Base-by-base conservation (phyloP, 192 early-diverging fungal species). In the Dimargaris xerosporica region DNA sequence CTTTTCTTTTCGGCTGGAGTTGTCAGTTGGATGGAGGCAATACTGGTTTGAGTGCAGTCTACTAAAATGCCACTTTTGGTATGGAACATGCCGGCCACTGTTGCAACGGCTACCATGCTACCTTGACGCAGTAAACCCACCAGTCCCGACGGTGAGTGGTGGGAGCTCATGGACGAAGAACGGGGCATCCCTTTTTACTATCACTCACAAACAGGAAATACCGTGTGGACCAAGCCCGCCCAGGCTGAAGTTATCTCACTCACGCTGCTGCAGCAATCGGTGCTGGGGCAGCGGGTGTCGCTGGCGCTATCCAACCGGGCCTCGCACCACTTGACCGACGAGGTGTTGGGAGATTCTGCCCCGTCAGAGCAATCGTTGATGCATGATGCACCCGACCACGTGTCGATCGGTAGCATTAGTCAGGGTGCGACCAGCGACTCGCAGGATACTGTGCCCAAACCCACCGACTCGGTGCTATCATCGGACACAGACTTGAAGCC, bases 101-200 rank as follows among this genome's bases (percentile, higher is more conserved):
- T 29, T 52, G 45, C 46, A 23, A 46, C 50, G 31, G 28, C 23
- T 53, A 51, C 42, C 12, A 39, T 54, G 51, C 46, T 66, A 59
- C 29, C 62, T 41, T 61, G 11, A 42, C 69, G 61, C 73, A 91
- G 88, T 29, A 78, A 82, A 47, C 80, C 81, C 26, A 81, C 71
- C 64, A 80, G 88, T 69, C 84, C 80, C 25, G 77, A 78, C 50
- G 82, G 82, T 67, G 95, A 98, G 67, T 98, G 92, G 91, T 98
- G 95, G 95, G 92, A 98, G 77, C 82, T 94, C 30, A 85, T 82
- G 65, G 93, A 95, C 70, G 87, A 94, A 41, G 71, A 85, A 43
- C 79, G 86, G 44, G 82, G 89, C 51, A 69, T 89, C 53, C 91
- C 91, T 9, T 98, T 94, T 67, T 96, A 93, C 72, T 96, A 96